Evolutionary conservation across 352 stramenopile genomes (phyloP).

Genomic region (Peronospora farinosa): DNA sequence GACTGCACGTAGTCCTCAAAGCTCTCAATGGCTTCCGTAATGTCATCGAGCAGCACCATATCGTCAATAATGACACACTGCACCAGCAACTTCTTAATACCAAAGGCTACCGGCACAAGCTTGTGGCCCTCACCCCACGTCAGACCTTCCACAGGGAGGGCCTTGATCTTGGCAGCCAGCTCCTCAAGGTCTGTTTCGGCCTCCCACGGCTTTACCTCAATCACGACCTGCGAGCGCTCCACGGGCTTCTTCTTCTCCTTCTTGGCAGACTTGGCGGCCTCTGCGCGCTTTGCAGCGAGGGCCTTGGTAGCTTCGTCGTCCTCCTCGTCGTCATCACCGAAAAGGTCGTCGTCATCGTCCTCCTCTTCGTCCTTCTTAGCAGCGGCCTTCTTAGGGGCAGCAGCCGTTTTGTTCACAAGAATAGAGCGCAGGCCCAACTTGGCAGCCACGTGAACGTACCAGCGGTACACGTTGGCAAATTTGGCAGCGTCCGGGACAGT

Average conservation of each 20-base stretch:
- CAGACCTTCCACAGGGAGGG: constrained; percentile 59
- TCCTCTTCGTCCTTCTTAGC: constrained; percentile 36
- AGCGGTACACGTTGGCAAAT: constrained; percentile 61
- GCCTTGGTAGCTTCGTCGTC: constrained; percentile 51
- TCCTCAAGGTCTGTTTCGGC: constrained; percentile 68
- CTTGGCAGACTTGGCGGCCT: constrained; percentile 48
- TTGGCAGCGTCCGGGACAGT: constrained; percentile 42
- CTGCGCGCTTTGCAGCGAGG: constrained; percentile 45
- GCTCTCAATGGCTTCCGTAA: constrained; percentile 72
- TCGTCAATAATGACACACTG: constrained; percentile 82
- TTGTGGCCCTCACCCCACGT: constrained; percentile 81
- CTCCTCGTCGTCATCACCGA: constrained; percentile 56
- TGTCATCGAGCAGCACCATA: constrained; percentile 73
- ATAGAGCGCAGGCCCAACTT: constrained; percentile 49
- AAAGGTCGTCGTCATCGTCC: constrained; percentile 43
- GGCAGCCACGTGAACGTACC: constrained; percentile 58
- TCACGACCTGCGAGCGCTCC: constrained; percentile 57
- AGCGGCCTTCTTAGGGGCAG: constrained; percentile 23
- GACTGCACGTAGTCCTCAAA: constrained; percentile 84
- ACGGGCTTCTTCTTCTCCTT: constrained; percentile 65
- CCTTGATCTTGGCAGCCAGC: constrained; percentile 71
- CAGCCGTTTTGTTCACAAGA: constrained; percentile 26
- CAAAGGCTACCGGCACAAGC: constrained; percentile 73
- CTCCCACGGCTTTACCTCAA: constrained; percentile 75
- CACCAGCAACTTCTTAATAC: constrained; percentile 83